Conservation (phyloP, 345 rosid genomes). For the Populus ilicifolia region DNA sequence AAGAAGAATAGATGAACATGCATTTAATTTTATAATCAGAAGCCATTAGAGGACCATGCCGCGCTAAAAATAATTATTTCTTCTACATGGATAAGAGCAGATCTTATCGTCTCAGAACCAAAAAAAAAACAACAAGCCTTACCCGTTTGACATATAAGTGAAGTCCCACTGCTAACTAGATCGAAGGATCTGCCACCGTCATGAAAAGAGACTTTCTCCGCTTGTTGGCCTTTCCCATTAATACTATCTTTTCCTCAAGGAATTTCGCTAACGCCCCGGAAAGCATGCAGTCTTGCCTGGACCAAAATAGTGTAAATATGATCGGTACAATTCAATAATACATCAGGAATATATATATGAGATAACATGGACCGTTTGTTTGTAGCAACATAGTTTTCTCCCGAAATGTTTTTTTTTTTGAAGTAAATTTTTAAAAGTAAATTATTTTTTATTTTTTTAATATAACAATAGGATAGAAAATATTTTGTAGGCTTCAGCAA, state of each 20-base stretch:
- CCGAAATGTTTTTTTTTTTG: too few relatives aligned
- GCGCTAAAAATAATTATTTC: not conserved
- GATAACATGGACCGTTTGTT: too few relatives aligned
- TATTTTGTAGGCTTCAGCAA: fast-evolving
- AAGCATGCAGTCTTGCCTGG: too few relatives aligned
- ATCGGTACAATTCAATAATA: too few relatives aligned
- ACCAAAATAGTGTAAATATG: too few relatives aligned
- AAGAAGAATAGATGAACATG: not conserved
- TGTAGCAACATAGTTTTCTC: too few relatives aligned
- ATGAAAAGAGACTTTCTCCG: not conserved
- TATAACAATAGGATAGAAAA: too few relatives aligned
- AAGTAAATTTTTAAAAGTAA: too few relatives aligned
- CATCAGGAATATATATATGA: too few relatives aligned
- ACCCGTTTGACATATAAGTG: not conserved
- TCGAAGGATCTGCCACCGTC: not conserved
- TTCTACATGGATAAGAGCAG: not conserved
- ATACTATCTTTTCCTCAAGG: not conserved
- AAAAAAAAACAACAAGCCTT: not conserved
- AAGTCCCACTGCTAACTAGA: not conserved
- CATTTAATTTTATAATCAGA: too few relatives aligned
- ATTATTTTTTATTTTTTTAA: too few relatives aligned
- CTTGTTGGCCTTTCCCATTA: not conserved
- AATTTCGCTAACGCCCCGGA: too few relatives aligned
- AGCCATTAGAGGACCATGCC: not conserved
- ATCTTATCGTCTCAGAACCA: not conserved